These are phyloP conservation scores for Fomitopsis pinicola DNA, from an alignment of 1,284 basidiomycete genomes.

Conservation along the genomic window DNA sequence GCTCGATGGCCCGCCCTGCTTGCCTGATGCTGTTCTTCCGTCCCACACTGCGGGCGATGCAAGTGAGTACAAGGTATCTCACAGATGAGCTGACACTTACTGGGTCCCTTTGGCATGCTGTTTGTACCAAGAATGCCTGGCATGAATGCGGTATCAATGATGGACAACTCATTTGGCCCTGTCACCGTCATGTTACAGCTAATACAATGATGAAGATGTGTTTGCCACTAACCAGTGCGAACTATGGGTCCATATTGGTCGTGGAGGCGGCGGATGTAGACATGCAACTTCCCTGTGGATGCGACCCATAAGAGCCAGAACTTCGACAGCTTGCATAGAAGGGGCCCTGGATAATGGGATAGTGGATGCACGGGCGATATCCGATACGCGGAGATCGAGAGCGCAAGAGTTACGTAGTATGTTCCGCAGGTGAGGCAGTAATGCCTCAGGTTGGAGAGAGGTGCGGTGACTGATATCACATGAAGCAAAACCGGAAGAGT, in stretches of 20 bases:
- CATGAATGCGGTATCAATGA: constrained; percentile 17
- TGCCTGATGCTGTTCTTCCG: neutral
- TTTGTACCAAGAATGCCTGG: constrained; percentile 8
- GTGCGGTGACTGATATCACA: neutral
- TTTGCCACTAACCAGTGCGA: constrained; percentile 21
- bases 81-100: neutral
- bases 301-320: constrained; percentile 17
- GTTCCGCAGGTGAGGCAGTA: constrained; percentile 58
- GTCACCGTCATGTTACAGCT: neutral
- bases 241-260: constrained; percentile 27
- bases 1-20: neutral
- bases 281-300: constrained; percentile 19
- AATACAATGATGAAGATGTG: constrained; percentile 28
- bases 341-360: constrained; percentile 25
- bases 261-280: constrained; percentile 22
- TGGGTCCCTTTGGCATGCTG: constrained; percentile 11
- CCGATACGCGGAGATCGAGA: constrained; percentile 22
- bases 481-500: neutral
- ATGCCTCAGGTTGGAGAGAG: neutral
- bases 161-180: constrained; percentile 26
- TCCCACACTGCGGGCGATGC: neutral
- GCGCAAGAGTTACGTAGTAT: constrained; percentile 27
- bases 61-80: neutral
- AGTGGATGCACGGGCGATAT: constrained; percentile 29
- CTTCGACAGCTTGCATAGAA: constrained; percentile 21